Base-by-base conservation (phyloP, 441 rosid species). In the Jatropha multifida region DNA sequence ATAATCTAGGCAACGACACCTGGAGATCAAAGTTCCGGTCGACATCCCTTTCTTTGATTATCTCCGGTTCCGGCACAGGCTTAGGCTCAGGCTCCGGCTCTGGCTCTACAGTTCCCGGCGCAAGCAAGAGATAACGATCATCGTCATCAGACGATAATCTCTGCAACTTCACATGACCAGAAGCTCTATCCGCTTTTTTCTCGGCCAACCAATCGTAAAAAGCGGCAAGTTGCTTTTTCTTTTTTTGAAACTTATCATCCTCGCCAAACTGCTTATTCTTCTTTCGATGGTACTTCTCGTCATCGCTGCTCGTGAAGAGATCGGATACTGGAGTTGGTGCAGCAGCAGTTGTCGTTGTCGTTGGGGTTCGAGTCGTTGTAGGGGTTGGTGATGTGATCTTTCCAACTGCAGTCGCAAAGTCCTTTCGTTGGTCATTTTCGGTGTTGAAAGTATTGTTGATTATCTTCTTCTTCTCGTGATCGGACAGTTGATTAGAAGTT, bases 181-280 rank as follows among this genome's bases (percentile, higher is more conserved):
- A 74, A 1, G 85, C 82, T 74, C 85, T 79, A 58, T 84, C 85
- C 0, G 74, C 84, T 46, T 90, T 92, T 77, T 80, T 86, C 59
- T 89, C 95, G n/a, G 83, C 80, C 38, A 90, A 59, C 98, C 97
- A 93, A 73, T 88, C 90, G 67, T 85, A 81, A 69, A 93, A 89
- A 64, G 88, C 90, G 3, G 88, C 85, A 41, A 90, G 81, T 59
- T 88, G 93, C 61, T 86, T 86, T 86, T 88, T 90, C 85, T 87
- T 80, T 77, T 73, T 76, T 41, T 79, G 83, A 12, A 78, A 69
- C 84, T 76, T 85, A 51, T 78, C 81, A 40, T 71, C 77, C 4
- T 75, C 88, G 8, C 85, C 82, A 26, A 88, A 80, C 38, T 82
- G 87, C 48, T 85, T 86, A 80, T 84, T 85, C 86, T 84, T 74